phyloP scores from a whole-genome alignment of 148 eudicot genomes.

The Vaccinium vitisidaea region DNA sequence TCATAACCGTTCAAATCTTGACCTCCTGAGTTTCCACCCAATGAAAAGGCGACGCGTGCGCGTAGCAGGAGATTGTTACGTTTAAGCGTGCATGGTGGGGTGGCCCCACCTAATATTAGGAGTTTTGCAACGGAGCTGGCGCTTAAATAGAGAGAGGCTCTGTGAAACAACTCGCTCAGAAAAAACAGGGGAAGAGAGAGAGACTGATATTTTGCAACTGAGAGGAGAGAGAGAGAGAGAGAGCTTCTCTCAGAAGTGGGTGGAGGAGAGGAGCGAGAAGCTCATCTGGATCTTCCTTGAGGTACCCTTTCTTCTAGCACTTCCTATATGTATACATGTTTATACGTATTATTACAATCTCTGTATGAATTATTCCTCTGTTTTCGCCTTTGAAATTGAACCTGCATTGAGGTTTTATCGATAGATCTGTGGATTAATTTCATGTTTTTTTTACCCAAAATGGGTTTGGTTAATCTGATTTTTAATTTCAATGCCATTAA shows the following conservation, averaged over 20 bases:
- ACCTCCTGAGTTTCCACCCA: background rate
- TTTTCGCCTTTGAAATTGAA: background rate
- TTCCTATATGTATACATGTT: background rate
- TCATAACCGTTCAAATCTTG: background rate
- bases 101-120: background rate
- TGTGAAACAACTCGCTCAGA: background rate
- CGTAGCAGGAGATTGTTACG: background rate
- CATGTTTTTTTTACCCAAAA: background rate
- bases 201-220: background rate
- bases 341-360: background rate
- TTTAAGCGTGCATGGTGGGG: background rate
- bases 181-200: background rate
- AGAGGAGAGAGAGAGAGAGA: background rate
- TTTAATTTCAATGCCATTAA: background rate
- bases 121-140: background rate
- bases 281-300: slow-evolving; percentile 1
- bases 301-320: background rate
- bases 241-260: background rate
- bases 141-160: background rate
- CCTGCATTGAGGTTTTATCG: background rate
- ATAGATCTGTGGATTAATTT: background rate
- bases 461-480: background rate
- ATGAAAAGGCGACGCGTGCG: background rate
- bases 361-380: background rate
- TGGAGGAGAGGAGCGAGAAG: background rate